Conservation (phyloP, 1,139 yeast species). For the Candida sp. region DNA sequence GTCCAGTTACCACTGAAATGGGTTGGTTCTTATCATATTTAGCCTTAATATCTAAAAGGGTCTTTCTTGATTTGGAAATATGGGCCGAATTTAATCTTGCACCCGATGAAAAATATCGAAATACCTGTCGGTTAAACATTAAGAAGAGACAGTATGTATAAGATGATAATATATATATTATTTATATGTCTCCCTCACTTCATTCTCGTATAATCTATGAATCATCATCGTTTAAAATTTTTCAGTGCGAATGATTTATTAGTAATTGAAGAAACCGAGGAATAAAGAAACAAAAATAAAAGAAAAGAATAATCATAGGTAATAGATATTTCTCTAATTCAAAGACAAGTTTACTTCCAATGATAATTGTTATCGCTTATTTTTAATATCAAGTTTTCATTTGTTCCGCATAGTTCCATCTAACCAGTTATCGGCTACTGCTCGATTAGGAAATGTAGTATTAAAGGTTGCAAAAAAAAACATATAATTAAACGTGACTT, state of each 20-base stretch:
- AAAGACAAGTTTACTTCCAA: too few species aligned
- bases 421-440: neutral
- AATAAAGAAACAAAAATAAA: too few species aligned
- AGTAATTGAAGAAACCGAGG: too few species aligned
- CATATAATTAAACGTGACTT: too few species aligned
- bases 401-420: neutral
- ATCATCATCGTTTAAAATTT: neutral
- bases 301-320: too few species aligned
- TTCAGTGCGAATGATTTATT: neutral
- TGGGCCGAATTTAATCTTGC: slow-evolving; percentile 9
- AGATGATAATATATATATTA: neutral
- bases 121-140: neutral
- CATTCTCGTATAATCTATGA: neutral
- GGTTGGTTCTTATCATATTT: slow-evolving; percentile 45
- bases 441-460: neutral
- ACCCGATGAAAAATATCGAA: slow-evolving; percentile 4
- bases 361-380: too few species aligned
- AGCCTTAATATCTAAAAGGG: slow-evolving; percentile 41
- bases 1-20: slow-evolving; percentile 78
- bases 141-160: too few species aligned
- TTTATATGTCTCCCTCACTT: too few species aligned
- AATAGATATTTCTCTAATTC: too few species aligned
- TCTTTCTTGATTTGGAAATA: slow-evolving; percentile 15
- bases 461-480: neutral
- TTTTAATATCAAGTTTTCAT: too few species aligned